Evolutionary conservation across 176 grass and related monocot genomes (phyloP).

Genomic region (Aegilops longissima): DNA sequence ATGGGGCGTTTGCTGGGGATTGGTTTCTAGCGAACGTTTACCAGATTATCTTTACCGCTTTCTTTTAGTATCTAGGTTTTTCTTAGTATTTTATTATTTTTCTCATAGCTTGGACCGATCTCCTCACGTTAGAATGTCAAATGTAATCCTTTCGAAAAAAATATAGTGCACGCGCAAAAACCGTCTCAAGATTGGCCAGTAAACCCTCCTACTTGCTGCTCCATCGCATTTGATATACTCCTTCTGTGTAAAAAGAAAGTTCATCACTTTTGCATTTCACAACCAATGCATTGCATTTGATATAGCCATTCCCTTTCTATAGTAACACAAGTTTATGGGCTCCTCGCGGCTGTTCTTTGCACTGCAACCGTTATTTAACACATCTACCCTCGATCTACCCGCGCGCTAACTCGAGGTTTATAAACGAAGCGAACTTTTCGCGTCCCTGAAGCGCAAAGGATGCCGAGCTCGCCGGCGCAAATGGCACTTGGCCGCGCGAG

Average conservation of each 20-base stretch:
- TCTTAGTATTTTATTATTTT: too few species aligned
- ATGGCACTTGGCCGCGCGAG: conserved; percentile 22
- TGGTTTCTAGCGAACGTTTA: too few species aligned
- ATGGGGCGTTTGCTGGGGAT: too few species aligned
- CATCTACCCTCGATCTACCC: conserved; percentile 46
- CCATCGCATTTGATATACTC: neutral
- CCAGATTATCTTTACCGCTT: too few species aligned
- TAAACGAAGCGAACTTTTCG: conserved; percentile 37
- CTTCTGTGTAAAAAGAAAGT: neutral
- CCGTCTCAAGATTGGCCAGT: conserved; percentile 45
- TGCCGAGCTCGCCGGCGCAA: neutral
- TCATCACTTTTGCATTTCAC: conserved; percentile 17
- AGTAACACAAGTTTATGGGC: neutral
- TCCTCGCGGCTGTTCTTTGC: conserved; percentile 31
- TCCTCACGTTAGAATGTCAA: neutral
- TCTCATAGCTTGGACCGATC: too few species aligned
- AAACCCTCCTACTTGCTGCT: conserved; percentile 39
- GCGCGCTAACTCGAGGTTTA: conserved; percentile 35
- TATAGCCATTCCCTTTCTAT: neutral
- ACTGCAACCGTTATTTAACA: neutral
- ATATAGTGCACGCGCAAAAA: conserved; percentile 7
- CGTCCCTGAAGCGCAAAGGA: neutral
- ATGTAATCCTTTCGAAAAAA: neutral
- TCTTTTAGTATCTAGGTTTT: too few species aligned
- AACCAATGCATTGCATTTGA: conserved; percentile 10